Percentiles rank a stretch among this genome's conserved stretches.
These are phyloP conservation scores for Thuja plicata DNA, from an alignment of 83 land plant species.

Conservation along the genomic window DNA sequence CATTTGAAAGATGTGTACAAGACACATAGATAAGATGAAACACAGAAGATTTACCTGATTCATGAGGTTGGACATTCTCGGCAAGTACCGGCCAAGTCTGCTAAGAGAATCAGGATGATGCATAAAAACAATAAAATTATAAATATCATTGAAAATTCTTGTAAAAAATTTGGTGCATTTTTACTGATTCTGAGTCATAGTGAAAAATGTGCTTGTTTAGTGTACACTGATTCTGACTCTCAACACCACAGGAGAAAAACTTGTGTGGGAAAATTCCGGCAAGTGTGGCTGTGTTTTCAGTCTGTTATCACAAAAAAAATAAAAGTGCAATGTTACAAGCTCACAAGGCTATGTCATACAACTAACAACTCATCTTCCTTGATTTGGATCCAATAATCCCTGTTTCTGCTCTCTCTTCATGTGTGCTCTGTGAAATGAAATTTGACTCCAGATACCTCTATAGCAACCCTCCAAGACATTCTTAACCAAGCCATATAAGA, in stretches of 20 bases:
- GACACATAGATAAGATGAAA: neutral
- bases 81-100: neutral
- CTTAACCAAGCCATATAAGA: neutral
- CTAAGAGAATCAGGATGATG: neutral
- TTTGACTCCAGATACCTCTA: neutral
- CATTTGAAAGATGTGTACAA: neutral
- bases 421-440: neutral
- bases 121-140: neutral
- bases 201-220: neutral
- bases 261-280: neutral
- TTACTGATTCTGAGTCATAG: neutral
- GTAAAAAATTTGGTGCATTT: no score
- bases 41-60: neutral
- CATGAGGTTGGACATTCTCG: neutral
- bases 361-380: neutral
- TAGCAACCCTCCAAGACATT: neutral
- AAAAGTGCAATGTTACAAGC: neutral
- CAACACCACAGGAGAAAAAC: neutral
- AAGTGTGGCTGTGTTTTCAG: neutral
- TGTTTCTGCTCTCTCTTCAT: neutral
- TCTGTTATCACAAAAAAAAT: neutral
- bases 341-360: neutral
- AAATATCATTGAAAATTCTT: no score
- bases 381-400: neutral
- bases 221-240: no score